Conservation (phyloP, 202 grass and related monocot species). For the Zizania palustris region DNA sequence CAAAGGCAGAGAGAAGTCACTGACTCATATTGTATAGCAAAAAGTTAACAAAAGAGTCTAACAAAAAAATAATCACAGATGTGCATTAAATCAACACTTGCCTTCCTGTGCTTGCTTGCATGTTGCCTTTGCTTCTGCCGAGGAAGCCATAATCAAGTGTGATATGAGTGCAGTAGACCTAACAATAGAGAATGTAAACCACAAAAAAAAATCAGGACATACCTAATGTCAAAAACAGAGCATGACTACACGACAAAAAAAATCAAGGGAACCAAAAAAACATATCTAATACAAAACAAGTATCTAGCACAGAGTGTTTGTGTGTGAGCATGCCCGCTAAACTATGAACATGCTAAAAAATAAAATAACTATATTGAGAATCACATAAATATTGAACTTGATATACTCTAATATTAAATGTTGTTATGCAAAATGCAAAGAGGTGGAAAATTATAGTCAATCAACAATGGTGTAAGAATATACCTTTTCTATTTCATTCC, state of each 20-base stretch:
- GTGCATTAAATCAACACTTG: conserved; percentile 43
- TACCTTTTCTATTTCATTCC: too few species aligned
- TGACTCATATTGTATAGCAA: neutral
- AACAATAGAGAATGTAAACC: conserved; percentile 33
- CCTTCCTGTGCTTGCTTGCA: conserved; percentile 88
- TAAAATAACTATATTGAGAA: too few species aligned
- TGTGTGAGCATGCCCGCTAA: too few species aligned
- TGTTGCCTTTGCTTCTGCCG: conserved; percentile 95
- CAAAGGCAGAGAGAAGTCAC: neutral
- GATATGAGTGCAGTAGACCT: conserved; percentile 96
- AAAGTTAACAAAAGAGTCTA: conserved; percentile 1
- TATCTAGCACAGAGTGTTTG: conserved; percentile 12
- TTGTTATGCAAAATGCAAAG: too few species aligned
- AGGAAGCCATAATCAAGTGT: conserved; percentile 93
- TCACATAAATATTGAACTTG: too few species aligned
- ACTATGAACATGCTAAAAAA: conserved; percentile 10
- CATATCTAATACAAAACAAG: conserved; percentile 1
- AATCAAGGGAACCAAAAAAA: conserved; percentile 21
- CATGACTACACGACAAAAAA: neutral
- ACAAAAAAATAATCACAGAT: neutral
- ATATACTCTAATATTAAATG: too few species aligned
- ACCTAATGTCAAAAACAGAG: conserved; percentile 26
- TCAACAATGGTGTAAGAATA: too few species aligned
- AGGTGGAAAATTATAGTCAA: too few species aligned
- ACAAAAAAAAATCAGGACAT: conserved; percentile 23